These are phyloP conservation scores for Pulveroboletus frians DNA, from an alignment of 768 basidiomycete species.

Conservation along the genomic window DNA sequence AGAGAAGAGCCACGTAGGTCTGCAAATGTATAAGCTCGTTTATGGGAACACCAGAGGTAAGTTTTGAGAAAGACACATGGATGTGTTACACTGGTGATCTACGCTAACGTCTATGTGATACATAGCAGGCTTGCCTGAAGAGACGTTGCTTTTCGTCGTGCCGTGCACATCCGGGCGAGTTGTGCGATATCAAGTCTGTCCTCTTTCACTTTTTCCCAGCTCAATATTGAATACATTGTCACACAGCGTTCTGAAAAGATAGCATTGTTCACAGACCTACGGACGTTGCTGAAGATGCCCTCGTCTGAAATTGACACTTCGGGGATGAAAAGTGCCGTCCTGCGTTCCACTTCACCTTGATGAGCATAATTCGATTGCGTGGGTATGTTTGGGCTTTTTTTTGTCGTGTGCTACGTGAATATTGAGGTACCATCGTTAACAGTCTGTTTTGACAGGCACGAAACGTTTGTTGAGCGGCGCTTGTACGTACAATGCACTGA, in stretches of 20 bases:
- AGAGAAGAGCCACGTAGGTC: conserved; percentile 14
- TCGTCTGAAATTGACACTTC: conserved; percentile 11
- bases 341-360: conserved; percentile 1
- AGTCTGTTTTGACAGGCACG: too few species aligned
- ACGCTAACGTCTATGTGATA: neutral
- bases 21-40: conserved; percentile 23
- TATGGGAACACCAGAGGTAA: conserved; percentile 9
- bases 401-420: neutral
- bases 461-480: neutral
- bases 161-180: conserved; percentile 77
- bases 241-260: conserved; percentile 43
- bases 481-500: too few species aligned
- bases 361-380: neutral
- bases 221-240: neutral
- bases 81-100: neutral
- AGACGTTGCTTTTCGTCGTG: conserved; percentile 71
- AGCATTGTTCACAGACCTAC: conserved; percentile 36
- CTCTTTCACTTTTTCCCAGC: neutral
- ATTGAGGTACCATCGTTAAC: neutral
- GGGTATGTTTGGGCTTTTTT: neutral
- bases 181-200: conserved; percentile 60
- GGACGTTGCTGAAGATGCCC: conserved; percentile 21
- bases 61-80: neutral
- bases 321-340: conserved; percentile 3
- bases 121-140: conserved; percentile 20